phyloP scores from a whole-genome alignment of 2,329 filamentous ascomycete species.

The Venturia asperata region DNA sequence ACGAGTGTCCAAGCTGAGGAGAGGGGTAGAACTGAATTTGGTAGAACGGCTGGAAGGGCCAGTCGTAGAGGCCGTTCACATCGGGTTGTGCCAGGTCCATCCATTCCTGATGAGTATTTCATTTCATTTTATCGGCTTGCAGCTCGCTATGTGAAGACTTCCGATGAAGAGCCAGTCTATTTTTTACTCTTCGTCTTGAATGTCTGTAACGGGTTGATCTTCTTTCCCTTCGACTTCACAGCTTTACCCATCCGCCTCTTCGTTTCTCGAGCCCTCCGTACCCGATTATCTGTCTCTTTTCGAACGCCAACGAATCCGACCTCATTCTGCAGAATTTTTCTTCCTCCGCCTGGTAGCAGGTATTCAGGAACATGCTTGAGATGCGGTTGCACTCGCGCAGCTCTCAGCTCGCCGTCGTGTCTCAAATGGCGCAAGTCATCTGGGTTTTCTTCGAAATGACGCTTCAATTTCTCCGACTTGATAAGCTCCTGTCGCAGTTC shows the following conservation, averaged over 20 bases:
- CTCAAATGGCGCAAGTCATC: slow-evolving; percentile 78
- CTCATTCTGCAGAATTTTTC: slow-evolving; percentile 58
- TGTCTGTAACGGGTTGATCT: slow-evolving; percentile 78
- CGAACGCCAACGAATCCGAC: slow-evolving; percentile 68
- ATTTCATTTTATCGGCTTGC: no score
- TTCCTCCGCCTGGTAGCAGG: slow-evolving; percentile 67
- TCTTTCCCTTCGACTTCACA: slow-evolving; percentile 54
- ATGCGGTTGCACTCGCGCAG: slow-evolving; percentile 78
- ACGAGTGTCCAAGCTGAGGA: no score
- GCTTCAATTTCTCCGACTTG: slow-evolving; percentile 87
- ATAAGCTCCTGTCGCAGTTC: slow-evolving; percentile 85
- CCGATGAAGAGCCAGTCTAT: background rate
- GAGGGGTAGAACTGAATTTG: no score
- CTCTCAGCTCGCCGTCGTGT: slow-evolving; percentile 81
- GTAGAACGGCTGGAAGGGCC: no score
- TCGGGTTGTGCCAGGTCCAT: no score
- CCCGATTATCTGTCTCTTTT: slow-evolving; percentile 40
- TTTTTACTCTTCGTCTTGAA: slow-evolving; percentile 47
- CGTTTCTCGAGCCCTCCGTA: slow-evolving; percentile 38
- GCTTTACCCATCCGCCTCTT: slow-evolving; percentile 42
- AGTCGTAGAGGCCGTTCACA: no score
- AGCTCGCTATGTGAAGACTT: no score
- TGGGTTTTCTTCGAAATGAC: slow-evolving; percentile 96
- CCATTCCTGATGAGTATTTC: no score
- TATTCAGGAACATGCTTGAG: slow-evolving; percentile 94